Percentiles rank a stretch among this genome's conserved stretches.
Evolutionary conservation across 2,329 filamentous ascomycete species (phyloP).

Genomic region (Verticillium longisporum): DNA sequence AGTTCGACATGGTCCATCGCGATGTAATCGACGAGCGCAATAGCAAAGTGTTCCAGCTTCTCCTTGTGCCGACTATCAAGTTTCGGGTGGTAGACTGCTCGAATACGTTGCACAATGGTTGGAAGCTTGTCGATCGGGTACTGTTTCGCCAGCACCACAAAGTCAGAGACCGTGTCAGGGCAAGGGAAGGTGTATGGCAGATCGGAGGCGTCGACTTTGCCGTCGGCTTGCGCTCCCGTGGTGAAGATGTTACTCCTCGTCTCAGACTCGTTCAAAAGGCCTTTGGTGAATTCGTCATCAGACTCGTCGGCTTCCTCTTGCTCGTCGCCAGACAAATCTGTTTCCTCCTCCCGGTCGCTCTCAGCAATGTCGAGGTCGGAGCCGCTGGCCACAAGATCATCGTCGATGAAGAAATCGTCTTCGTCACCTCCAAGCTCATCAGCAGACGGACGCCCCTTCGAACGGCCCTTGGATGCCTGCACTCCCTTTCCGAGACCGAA

Average conservation of each 20-base stretch:
- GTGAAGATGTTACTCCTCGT: constrained; percentile 45
- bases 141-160: constrained; percentile 59
- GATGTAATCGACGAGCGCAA: constrained; percentile 58
- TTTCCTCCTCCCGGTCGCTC: constrained; percentile 46
- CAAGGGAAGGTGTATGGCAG: constrained; percentile 83
- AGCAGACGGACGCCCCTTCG: constrained; percentile 40
- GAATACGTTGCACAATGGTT: constrained; percentile 78
- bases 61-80: constrained; percentile 79
- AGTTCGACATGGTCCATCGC: constrained; percentile 15
- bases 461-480: constrained; percentile 18
- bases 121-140: constrained; percentile 62
- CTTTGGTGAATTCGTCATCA: constrained; percentile 68
- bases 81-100: constrained; percentile 87
- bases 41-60: constrained; percentile 64
- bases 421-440: constrained; percentile 76
- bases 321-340: constrained; percentile 27
- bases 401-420: constrained; percentile 87
- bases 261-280: constrained; percentile 55
- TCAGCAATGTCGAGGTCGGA: constrained; percentile 58
- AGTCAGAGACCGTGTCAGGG: constrained; percentile 68
- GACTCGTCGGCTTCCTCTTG: constrained; percentile 34
- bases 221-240: constrained; percentile 29
- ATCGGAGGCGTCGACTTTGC: constrained; percentile 30
- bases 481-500: constrained; percentile 57
- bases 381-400: constrained; percentile 77